Base-by-base conservation (phyloP, 495 filamentous ascomycete species). In the Penicillium simplicissimum region DNA sequence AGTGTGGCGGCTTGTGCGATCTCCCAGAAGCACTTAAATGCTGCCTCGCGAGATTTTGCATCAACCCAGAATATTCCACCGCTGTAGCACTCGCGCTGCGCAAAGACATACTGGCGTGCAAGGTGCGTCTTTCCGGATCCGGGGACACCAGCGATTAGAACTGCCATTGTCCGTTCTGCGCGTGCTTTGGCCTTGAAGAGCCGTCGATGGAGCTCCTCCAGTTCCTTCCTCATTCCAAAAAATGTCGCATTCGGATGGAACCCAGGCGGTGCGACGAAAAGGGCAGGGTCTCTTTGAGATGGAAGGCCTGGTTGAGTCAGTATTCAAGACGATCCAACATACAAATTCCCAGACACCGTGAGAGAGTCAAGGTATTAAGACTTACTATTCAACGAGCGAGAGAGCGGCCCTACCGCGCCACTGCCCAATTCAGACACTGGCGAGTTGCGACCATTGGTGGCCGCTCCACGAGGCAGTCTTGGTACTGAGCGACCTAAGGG, bases 51-150 rank as follows among this genome's bases (percentile, higher is more conserved):
- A 10, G 84, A 86, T 65, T 88, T 89, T 10, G 90, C 87, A 56
- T 87, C 82, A 34, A 94, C 81, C 91, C 91, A 95, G 67, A 93
- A 95, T 21, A 93, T 81, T 7, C 91, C 91, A 2, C 89, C 91
- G 0, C 82, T 83, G 64, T 88, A 95, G 65, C 86, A 80, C 10
- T 82, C 80, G 19, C 79, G 82, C 58, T 90, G 84, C 25, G 80
- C 75, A 56, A 90, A 91, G 53, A 93, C 88, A 65, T 93, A 95
- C 72, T 95, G 83, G 8, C 91, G 81, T 36, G 89, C 90, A n/a
- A 94, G 76, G 69, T 93, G 90, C 0, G 89, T 89, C 73, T 95
- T 95, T 21, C 91, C 91, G 1, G 85, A 85, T 14, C 91, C 91
- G n/a, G 90, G 86, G 34, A 90, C 83, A 48, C 87, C 87, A 62